Percentiles rank a stretch among this genome's conserved stretches.
Conservation (phyloP, 2,329 filamentous ascomycete species). For the Trichoderma guizhouense region DNA sequence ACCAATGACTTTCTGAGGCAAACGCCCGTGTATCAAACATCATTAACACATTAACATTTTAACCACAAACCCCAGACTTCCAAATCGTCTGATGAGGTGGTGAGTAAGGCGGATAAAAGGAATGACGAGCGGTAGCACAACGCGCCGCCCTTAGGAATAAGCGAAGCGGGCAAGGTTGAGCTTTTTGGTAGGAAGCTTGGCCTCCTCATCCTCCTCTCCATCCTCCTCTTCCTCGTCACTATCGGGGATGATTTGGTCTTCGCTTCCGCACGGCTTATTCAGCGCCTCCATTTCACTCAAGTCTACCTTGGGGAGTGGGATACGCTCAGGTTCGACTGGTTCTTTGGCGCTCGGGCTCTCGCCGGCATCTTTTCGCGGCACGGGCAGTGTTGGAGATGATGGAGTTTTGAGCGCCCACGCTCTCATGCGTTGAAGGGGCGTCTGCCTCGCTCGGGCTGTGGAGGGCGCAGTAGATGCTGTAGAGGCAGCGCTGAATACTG, state of each 20-base stretch:
- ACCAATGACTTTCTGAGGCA: neutral
- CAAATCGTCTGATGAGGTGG: neutral
- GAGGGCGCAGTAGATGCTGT: constrained; percentile 40
- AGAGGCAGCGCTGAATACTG: constrained; percentile 35
- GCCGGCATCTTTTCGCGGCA: constrained; percentile 26
- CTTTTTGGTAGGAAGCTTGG: constrained; percentile 31
- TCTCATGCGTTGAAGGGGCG: constrained; percentile 54
- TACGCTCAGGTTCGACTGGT: constrained; percentile 51
- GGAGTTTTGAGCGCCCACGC: constrained; percentile 38
- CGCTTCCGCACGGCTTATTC: constrained; percentile 49
- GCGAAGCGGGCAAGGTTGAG: constrained; percentile 50
- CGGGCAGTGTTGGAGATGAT: constrained; percentile 30
- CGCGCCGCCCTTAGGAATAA: constrained; percentile 29
- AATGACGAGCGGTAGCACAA: neutral
- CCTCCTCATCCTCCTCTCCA: constrained; percentile 37
- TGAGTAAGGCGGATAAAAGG: neutral
- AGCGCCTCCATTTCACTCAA: constrained; percentile 51
- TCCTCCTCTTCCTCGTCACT: constrained; percentile 47
- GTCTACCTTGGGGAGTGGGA: constrained; percentile 54
- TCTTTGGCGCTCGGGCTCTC: constrained; percentile 33
- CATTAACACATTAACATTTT: constrained; percentile 15
- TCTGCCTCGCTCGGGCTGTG: constrained; percentile 43
- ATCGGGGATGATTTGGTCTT: constrained; percentile 54
- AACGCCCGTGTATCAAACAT: constrained; percentile 20
- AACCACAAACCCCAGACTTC: neutral